phyloP scores from a whole-genome alignment of 306 rosid genomes.

The Chamaecrista fasciculata region DNA sequence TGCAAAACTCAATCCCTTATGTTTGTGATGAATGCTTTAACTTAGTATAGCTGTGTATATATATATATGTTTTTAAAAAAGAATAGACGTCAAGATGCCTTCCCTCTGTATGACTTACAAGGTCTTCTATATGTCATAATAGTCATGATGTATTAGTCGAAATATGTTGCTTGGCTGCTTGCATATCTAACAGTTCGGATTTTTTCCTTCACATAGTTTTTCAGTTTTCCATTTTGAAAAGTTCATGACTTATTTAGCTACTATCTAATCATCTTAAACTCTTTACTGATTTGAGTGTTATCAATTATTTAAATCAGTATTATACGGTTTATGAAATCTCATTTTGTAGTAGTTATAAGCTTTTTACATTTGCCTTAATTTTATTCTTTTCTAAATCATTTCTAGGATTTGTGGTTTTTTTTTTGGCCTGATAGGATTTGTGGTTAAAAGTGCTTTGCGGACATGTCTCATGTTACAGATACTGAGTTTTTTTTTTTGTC shows the following conservation, averaged over 20 bases:
- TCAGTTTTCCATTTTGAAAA: slow-evolving; percentile 1
- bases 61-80: neutral
- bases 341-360: slow-evolving; percentile 1
- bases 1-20: slow-evolving; percentile 27
- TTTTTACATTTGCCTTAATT: neutral
- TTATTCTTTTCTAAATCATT: neutral
- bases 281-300: slow-evolving; percentile 20
- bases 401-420: no score
- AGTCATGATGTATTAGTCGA: slow-evolving; percentile 8
- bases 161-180: neutral
- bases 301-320: slow-evolving; percentile 1
- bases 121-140: slow-evolving; percentile 11
- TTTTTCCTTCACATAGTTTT: slow-evolving; percentile 15
- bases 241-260: slow-evolving; percentile 6
- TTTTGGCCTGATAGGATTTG: no score
- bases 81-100: slow-evolving; percentile 19
- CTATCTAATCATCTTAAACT: slow-evolving; percentile 10
- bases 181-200: neutral
- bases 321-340: neutral
- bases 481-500: slow-evolving; percentile 7
- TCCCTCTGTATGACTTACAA: slow-evolving; percentile 17
- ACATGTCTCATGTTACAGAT: neutral
- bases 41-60: neutral
- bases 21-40: slow-evolving; percentile 21
- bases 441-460: neutral